Evolutionary conservation across 2,329 filamentous ascomycete species (phyloP).

Genomic region (Purpureocillium lavendulum): DNA sequence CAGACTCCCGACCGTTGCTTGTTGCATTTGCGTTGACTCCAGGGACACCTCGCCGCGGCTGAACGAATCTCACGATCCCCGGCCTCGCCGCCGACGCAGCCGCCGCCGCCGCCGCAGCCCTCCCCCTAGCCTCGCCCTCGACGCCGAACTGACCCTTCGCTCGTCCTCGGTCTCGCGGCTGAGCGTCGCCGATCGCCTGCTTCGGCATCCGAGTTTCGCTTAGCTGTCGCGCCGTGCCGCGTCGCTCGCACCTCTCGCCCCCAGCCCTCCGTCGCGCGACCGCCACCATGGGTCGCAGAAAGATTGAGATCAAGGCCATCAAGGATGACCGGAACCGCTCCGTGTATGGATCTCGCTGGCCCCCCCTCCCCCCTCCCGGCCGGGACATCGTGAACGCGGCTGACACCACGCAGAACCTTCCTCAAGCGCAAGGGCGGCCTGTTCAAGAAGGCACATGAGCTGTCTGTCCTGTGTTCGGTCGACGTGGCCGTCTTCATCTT

Average conservation of each 20-base stretch:
- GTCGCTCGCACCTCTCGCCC: not conserved
- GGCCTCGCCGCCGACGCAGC: too few species aligned
- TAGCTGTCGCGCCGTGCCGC: conserved; percentile 6
- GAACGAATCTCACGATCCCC: too few species aligned
- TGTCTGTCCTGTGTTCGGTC: conserved; percentile 95
- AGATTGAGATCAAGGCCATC: conserved; percentile 99
- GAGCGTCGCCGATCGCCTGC: too few species aligned
- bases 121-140: too few species aligned
- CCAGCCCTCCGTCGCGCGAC: not conserved
- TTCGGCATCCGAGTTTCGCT: not conserved
- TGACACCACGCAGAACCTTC: conserved; percentile 61
- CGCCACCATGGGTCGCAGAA: conserved; percentile 78
- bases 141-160: too few species aligned
- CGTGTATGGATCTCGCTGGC: conserved; percentile 61
- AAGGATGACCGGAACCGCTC: conserved; percentile 97
- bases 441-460: conserved; percentile 99
- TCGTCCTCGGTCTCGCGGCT: too few species aligned
- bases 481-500: conserved; percentile 99
- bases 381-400: not conserved
- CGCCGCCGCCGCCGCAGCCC: too few species aligned
- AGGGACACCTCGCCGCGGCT: too few species aligned
- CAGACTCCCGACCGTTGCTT: too few species aligned
- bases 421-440: conserved; percentile 96
- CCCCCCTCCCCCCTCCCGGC: not conserved
- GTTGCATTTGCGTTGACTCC: too few species aligned